Evolutionary conservation across 1,284 basidiomycete genomes (phyloP), one percentile per base, ranked within the genome.

Genomic region (Mrakiaceae sp.): DNA sequence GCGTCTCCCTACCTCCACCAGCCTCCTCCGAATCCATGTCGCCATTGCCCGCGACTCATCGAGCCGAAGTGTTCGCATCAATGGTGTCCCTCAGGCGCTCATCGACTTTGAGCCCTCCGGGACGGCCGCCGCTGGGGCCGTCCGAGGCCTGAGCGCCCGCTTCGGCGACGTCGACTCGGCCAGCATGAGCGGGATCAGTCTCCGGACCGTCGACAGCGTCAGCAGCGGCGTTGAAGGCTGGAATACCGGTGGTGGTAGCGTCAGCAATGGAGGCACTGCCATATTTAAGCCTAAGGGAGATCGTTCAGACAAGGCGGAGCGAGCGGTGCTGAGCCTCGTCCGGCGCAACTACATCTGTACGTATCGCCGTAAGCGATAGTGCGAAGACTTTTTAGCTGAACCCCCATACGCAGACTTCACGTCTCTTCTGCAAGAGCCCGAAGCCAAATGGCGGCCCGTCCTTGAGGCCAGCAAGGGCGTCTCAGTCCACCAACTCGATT

Each of bases 341-440:
- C 84, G 87, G 71, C 82, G 95, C 67, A 96, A 91, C 74, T 99
- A 99, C 74, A 97, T 98, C 67, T 95, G 75, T 77, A 51, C 68
- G 75, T 70, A 0, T 27, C 27, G 27, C 27, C 27, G 27, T 27
- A 27, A 27, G 27, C 27, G 27, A 27, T 27, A 27, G 27, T 27
- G 27, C 27, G 27, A 27, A 27, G 27, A 27, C 27, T 27, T 27
- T 27, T 27, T 27, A 27, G 27, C 27, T 27, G 27, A 27, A 27
- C 27, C 27, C 27, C 11, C 44, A 4, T 40, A 4, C 14, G 2
- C 62, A 76, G 75, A 98, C 76, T 98, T 99, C 74, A 95, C 94
- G 0, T 96, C 94, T 0, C 79, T 99, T 27, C 78, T 98, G 52
- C 96, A 98, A 76, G 96, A 98, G 73, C 96, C 96, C 0, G 94